Evolutionary conservation across 768 basidiomycete genomes (phyloP), one percentile per base, ranked within the genome.

Genomic region (Russula foetens): DNA sequence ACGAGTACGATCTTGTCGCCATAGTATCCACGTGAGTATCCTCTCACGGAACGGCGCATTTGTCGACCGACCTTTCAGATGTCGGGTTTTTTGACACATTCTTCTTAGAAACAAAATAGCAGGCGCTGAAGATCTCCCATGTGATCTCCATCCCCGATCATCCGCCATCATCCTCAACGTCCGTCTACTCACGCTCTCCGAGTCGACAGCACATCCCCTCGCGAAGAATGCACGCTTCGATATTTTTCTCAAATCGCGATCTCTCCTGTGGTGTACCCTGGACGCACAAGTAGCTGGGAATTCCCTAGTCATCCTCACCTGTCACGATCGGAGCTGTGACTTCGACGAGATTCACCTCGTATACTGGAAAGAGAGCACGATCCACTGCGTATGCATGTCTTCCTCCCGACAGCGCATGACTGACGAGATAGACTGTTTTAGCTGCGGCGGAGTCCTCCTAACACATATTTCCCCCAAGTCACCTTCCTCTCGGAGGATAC

Each of bases 311-410:
- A 58, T 62, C 24, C 56, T 62, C 51, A 62, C 61, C 1, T 62
- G 50, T 21, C 61, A 62, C 38, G 56, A 50, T 43, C 57, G 61
- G 56, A 58, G 50, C 33, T 58, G 23, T 43, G 55, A 57, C 15
- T 58, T 62, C 35, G 61, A 62, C 29, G 61, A 62, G 47, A 53
- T 62, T 2, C 51, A 62, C 23, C 56, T 62, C 1, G 44, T 62
- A 29, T 23, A 57, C n/a, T 62, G 61, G 61, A 62, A n/a, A 58
- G 56, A 58, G 31, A 56, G 61, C 51, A 53, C 29, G 3, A 38
- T 53, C 23, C 39, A 58, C 28, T 58, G 61, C 35, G 61, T 62
- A 53, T 3, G 61, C 11, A 7, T 35, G 8, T 33, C 48, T 29
- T 49, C 14, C 23, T 28, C n/a, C 29, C 12, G 8, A 17, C 8